Conservation (phyloP, 352 stramenopile genomes). For the Hyaloperonospora arabidopsidis region DNA sequence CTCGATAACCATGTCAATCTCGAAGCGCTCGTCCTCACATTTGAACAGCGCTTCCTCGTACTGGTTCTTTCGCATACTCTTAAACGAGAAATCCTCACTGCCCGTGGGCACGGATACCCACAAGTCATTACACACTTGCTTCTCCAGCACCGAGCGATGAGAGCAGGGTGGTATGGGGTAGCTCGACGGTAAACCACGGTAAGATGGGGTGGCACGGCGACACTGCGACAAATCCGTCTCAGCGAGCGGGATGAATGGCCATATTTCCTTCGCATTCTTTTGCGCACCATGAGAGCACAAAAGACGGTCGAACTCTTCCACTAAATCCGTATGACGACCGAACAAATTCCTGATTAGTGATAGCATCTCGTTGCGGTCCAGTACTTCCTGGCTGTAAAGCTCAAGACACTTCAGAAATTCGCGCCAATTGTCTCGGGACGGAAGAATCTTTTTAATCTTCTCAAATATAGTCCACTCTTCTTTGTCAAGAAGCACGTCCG, state of each 20-base stretch:
- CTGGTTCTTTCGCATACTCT: constrained; percentile 98
- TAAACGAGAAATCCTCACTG: constrained; percentile 98
- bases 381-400: constrained; percentile 95
- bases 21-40: constrained; percentile 96
- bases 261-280: constrained; percentile 84
- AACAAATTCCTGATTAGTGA: constrained; percentile 86
- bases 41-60: constrained; percentile 99
- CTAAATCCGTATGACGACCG: constrained; percentile 72
- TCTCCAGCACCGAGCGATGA: constrained; percentile 88
- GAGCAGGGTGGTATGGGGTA: constrained; percentile 96
- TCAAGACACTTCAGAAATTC: constrained; percentile 99
- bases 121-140: constrained; percentile 90
- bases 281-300: constrained; percentile 68
- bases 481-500: constrained; percentile 75
- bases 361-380: constrained; percentile 86
- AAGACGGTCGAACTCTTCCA: constrained; percentile 74
- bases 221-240: constrained; percentile 89
- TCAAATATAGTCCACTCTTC: constrained; percentile 91
- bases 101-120: constrained; percentile 98
- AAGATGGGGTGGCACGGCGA: constrained; percentile 91
- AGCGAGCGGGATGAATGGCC: constrained; percentile 85
- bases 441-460: constrained; percentile 89
- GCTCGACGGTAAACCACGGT: constrained; percentile 93
- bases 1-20: constrained; percentile 94
- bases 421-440: constrained; percentile 89